Conservation (phyloP, 306 rosid genomes). For the Quercus aquifolioides region DNA sequence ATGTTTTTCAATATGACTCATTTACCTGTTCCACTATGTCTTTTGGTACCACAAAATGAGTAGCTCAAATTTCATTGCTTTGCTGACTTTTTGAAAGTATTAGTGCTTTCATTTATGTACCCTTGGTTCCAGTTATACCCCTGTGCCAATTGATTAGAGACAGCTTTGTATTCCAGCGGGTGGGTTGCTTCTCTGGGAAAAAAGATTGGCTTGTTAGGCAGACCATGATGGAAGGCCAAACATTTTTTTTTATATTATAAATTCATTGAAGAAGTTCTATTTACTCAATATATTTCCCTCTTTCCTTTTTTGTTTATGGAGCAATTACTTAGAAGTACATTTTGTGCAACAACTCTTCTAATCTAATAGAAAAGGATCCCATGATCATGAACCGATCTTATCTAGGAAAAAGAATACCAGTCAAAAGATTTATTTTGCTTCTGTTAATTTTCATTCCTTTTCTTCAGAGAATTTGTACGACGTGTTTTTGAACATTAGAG, state of each 20-base stretch:
- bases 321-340: too few relatives aligned
- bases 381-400: too few relatives aligned
- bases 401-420: background rate
- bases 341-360: too few relatives aligned
- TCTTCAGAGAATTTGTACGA: constrained; percentile 74
- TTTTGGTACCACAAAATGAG: background rate
- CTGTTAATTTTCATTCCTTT: background rate
- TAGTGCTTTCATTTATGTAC: constrained; percentile 2
- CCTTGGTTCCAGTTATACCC: background rate
- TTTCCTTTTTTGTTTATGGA: too few relatives aligned
- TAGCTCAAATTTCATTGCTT: background rate
- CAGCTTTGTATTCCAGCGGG: background rate
- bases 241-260: too few relatives aligned
- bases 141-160: background rate
- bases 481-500: constrained; percentile 83
- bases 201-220: too few relatives aligned
- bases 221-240: too few relatives aligned
- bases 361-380: too few relatives aligned
- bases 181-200: too few relatives aligned
- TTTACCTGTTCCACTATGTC: too few relatives aligned
- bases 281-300: too few relatives aligned
- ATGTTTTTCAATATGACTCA: background rate
- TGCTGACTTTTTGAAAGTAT: background rate
- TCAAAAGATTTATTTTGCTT: background rate
- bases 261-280: too few relatives aligned